Evolutionary conservation across 2,329 filamentous ascomycete species (phyloP).

Genomic region (Claviceps citrina): DNA sequence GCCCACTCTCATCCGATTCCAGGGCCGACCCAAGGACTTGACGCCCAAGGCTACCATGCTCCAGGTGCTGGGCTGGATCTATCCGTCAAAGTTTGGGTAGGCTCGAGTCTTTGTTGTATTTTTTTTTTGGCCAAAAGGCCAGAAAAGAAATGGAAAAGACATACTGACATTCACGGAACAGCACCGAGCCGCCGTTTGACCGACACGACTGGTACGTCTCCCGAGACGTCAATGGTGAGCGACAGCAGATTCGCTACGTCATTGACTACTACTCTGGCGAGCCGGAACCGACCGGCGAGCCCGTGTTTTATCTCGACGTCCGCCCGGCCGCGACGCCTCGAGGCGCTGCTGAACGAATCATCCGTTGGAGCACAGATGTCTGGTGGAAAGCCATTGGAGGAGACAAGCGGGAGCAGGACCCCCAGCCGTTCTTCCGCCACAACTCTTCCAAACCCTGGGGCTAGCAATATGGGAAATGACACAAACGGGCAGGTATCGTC

Average conservation of each 20-base stretch:
- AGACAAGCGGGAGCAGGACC: slow-evolving; percentile 36
- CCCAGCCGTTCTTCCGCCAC: slow-evolving; percentile 20
- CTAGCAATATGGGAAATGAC: not conserved
- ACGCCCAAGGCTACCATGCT: slow-evolving; percentile 84
- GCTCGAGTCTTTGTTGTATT: no score
- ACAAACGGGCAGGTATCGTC: not conserved
- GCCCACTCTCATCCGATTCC: slow-evolving; percentile 71
- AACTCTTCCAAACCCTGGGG: slow-evolving; percentile 9
- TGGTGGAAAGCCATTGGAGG: slow-evolving; percentile 84
- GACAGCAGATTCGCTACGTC: slow-evolving; percentile 74
- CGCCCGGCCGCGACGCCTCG: slow-evolving; percentile 73
- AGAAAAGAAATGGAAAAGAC: not conserved
- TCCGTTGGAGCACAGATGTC: slow-evolving; percentile 82
- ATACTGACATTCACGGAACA: slow-evolving; percentile 17
- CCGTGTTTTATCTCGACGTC: slow-evolving; percentile 91
- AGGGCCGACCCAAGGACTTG: slow-evolving; percentile 73
- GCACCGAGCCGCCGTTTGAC: slow-evolving; percentile 78
- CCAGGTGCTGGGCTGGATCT: slow-evolving; percentile 63
- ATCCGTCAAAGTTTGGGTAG: slow-evolving; percentile 64
- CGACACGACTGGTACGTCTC: slow-evolving; percentile 94
- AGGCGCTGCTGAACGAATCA: slow-evolving; percentile 63
- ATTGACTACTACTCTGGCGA: slow-evolving; percentile 92
- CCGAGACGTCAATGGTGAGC: slow-evolving; percentile 49
- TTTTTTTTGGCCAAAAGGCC: no score
- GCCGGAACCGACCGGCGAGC: slow-evolving; percentile 70